Evolutionary conservation across 2,329 filamentous ascomycete species (phyloP).

Genomic region (Penicillium verrucosum): DNA sequence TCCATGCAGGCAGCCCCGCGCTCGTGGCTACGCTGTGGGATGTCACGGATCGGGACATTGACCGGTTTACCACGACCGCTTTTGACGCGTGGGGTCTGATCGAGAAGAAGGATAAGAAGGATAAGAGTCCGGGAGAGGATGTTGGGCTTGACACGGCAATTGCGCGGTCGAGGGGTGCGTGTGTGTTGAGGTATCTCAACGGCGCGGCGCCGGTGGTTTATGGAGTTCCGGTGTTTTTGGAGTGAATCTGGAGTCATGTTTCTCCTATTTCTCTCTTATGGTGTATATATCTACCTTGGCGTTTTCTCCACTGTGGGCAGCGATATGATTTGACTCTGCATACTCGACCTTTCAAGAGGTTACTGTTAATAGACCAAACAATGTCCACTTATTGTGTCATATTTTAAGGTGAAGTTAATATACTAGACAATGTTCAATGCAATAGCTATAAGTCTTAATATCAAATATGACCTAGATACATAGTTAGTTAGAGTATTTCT

Average conservation of each 20-base stretch:
- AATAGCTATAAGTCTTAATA: neutral
- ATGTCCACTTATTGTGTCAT: neutral
- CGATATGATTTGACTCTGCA: constrained; percentile 11
- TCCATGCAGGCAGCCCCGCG: constrained; percentile 81
- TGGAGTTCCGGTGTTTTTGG: constrained; percentile 85
- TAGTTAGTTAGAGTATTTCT: neutral
- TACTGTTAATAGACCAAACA: neutral
- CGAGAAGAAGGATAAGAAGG: constrained; percentile 38
- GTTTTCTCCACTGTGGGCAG: constrained; percentile 18
- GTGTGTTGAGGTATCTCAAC: constrained; percentile 85
- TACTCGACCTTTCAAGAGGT: neutral
- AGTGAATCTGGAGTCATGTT: constrained; percentile 17
- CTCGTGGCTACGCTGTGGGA: constrained; percentile 95
- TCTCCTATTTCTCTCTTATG: neutral
- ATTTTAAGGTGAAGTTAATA: neutral
- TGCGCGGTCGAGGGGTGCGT: constrained; percentile 68
- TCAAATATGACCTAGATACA: neutral
- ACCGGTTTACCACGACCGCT: constrained; percentile 75
- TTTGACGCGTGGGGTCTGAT: constrained; percentile 87
- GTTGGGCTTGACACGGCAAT: constrained; percentile 77
- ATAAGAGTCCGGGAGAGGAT: constrained; percentile 26
- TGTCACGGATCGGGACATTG: constrained; percentile 95
- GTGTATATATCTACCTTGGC: constrained; percentile 4
- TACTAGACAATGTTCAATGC: neutral
- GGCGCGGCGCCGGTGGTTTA: constrained; percentile 92